Conservation (phyloP, 768 basidiomycete species). For the Porpolomopsis calyptriformis region DNA sequence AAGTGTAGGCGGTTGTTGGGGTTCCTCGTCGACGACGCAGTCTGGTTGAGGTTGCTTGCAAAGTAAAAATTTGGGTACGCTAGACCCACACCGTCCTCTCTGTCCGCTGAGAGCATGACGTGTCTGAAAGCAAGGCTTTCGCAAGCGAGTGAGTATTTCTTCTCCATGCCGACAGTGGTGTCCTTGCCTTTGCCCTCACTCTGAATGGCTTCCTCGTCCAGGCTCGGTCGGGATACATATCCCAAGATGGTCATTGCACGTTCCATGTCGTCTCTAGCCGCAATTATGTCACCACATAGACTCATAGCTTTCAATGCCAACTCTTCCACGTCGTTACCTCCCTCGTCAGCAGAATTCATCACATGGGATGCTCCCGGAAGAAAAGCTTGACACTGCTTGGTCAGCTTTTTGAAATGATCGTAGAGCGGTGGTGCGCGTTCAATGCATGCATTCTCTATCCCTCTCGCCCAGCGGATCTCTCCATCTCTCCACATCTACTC, state of each 20-base stretch:
- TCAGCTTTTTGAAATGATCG: slow-evolving; percentile 42
- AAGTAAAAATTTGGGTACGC: slow-evolving; percentile 27
- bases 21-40: slow-evolving; percentile 29
- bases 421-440: slow-evolving; percentile 33
- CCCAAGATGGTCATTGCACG: slow-evolving; percentile 34
- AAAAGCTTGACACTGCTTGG: slow-evolving; percentile 41
- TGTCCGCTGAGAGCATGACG: slow-evolving; percentile 22
- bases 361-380: slow-evolving; percentile 33
- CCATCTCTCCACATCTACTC: slow-evolving; percentile 39
- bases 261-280: slow-evolving; percentile 39
- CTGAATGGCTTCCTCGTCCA: background rate
- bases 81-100: slow-evolving; percentile 16
- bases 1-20: slow-evolving; percentile 40
- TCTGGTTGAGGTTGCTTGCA: slow-evolving; percentile 20
- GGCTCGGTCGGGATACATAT: background rate
- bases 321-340: slow-evolving; percentile 30
- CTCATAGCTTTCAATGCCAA: slow-evolving; percentile 31
- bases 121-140: slow-evolving; percentile 39
- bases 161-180: slow-evolving; percentile 14
- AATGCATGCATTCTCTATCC: slow-evolving; percentile 14
- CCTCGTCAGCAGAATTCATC: slow-evolving; percentile 23
- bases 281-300: slow-evolving; percentile 43
- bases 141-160: slow-evolving; percentile 32
- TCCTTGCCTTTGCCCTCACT: slow-evolving; percentile 12
- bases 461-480: slow-evolving; percentile 31